Percentiles rank a stretch among this genome's conserved stretches.
phyloP scores from a whole-genome alignment of 306 rosid species.

The Pterocarpus santalinus region DNA sequence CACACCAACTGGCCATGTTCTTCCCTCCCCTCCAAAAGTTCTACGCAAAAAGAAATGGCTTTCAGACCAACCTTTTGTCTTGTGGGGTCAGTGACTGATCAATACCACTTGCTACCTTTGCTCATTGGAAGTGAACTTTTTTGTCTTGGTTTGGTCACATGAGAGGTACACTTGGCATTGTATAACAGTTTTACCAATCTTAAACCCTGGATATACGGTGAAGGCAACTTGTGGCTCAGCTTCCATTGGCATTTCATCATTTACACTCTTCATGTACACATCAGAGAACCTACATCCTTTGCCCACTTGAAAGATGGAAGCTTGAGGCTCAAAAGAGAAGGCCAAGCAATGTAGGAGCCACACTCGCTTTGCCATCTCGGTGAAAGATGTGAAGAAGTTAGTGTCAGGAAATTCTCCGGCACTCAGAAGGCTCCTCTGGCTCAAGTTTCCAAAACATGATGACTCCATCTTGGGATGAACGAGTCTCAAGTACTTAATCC shows the following conservation, averaged over 20 bases:
- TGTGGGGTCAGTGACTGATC: constrained; percentile 39
- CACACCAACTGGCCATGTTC: constrained; percentile 12
- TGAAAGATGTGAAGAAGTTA: too few species aligned
- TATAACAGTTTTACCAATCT: constrained; percentile 62
- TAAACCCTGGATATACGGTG: constrained; percentile 74
- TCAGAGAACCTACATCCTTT: constrained; percentile 69
- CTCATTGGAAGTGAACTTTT: neutral
- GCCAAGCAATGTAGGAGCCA: too few species aligned
- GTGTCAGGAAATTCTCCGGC: constrained; percentile 58
- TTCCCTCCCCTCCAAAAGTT: neutral
- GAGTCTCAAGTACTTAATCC: constrained; percentile 63
- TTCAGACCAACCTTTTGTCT: constrained; percentile 24
- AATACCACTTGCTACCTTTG: constrained; percentile 12
- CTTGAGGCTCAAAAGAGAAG: constrained; percentile 50
- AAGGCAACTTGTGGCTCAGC: constrained; percentile 62
- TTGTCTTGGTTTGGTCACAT: constrained; percentile 39
- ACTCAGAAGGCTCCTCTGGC: constrained; percentile 56
- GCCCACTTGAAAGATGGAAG: constrained; percentile 63
- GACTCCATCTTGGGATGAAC: constrained; percentile 74
- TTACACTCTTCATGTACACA: constrained; percentile 70
- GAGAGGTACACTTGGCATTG: constrained; percentile 73
- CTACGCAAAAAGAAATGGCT: neutral
- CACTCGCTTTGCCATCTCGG: too few species aligned
- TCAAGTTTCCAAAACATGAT: constrained; percentile 57
- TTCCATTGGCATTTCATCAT: constrained; percentile 54